Evolutionary conservation across 2,329 filamentous ascomycete species (phyloP).

Genomic region (Teratosphaeria nubilosa): DNA sequence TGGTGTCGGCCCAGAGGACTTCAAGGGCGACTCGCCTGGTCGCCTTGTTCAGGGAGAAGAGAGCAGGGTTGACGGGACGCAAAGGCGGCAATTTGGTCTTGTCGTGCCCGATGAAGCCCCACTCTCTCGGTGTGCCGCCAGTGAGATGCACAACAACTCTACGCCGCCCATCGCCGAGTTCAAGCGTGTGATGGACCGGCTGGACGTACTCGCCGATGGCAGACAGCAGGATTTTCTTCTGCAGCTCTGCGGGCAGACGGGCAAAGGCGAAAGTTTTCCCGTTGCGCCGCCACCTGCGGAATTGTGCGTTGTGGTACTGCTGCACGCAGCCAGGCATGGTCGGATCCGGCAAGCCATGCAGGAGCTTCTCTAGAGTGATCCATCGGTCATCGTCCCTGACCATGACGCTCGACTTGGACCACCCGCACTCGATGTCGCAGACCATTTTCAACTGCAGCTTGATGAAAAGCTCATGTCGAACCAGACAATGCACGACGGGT

Average conservation of each 20-base stretch:
- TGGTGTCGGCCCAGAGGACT: slow-evolving; percentile 4
- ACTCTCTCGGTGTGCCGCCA: background rate
- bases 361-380: background rate
- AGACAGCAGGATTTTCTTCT: slow-evolving; percentile 1
- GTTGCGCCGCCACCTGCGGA: background rate
- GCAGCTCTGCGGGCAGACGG: background rate
- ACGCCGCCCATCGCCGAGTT: background rate
- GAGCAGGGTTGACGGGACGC: background rate
- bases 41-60: slow-evolving; percentile 5
- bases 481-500: slow-evolving; percentile 1
- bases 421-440: background rate
- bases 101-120: no score
- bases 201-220: slow-evolving; percentile 3
- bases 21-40: background rate
- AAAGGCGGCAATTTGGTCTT: background rate
- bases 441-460: slow-evolving; percentile 4
- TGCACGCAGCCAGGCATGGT: background rate
- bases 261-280: background rate
- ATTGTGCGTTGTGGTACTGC: background rate
- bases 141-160: background rate
- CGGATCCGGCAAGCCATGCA: background rate
- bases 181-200: background rate
- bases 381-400: background rate
- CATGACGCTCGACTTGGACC: slow-evolving; percentile 1
- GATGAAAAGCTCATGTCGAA: background rate